Evolutionary conservation across 768 basidiomycete genomes (phyloP).

Genomic region (Boletus coccyginus): DNA sequence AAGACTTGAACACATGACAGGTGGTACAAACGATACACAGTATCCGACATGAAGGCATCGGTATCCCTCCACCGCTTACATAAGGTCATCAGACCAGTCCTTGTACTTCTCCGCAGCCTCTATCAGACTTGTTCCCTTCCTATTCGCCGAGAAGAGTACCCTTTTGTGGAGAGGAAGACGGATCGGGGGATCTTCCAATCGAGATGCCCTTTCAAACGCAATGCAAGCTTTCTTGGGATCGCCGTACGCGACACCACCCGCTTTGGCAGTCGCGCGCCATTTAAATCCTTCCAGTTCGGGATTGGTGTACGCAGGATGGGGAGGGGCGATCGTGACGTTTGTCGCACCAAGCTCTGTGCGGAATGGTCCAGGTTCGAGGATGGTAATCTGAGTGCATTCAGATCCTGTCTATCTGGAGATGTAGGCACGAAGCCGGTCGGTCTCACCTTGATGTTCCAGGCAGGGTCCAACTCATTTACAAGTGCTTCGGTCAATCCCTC

Average conservation of each 20-base stretch:
- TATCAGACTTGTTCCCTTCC: constrained; percentile 14
- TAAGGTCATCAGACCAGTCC: too few species aligned
- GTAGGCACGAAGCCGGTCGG: neutral
- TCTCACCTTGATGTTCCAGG: constrained; percentile 24
- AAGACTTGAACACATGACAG: neutral
- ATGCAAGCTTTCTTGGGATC: constrained; percentile 22
- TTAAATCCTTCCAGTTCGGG: constrained; percentile 7
- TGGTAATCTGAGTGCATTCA: constrained; percentile 15
- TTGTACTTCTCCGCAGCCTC: neutral
- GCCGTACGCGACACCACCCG: neutral
- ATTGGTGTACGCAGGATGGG: constrained; percentile 18
- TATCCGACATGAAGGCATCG: too few species aligned
- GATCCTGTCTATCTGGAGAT: neutral
- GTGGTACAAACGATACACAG: too few species aligned
- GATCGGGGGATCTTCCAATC: constrained; percentile 21
- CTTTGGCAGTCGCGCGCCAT: neutral
- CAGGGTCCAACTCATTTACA: constrained; percentile 2
- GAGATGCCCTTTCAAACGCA: constrained; percentile 19
- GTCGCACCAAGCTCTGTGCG: neutral
- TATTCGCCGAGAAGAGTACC: neutral
- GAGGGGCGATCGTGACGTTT: neutral
- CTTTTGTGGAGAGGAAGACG: constrained; percentile 18
- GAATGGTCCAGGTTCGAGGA: constrained; percentile 23
- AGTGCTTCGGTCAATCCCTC: constrained; percentile 29
- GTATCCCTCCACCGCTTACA: too few species aligned